Evolutionary conservation across 1,284 basidiomycete genomes (phyloP), one percentile per base, ranked within the genome.

Genomic region (Pholiota adiposa): DNA sequence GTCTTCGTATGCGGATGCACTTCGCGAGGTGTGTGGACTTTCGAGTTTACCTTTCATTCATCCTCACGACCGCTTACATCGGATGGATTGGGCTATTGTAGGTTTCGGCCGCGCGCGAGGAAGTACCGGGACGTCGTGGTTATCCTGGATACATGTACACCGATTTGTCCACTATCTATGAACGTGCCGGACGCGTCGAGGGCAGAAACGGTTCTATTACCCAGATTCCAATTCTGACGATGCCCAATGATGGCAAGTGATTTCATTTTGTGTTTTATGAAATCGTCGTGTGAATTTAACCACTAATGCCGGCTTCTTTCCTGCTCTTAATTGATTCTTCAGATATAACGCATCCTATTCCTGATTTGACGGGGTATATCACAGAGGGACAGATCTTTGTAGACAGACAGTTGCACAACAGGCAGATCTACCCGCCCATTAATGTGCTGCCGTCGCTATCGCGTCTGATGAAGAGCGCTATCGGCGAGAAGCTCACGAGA

Each of bases 131-230:
- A 74, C 95, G 97, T 78, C 94, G 97, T 83, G 97, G 97, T 72
- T 99, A 99, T 85, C 97, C 97, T 50, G 96, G 95, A 77, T 97
- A 97, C 83, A 97, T 97, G 96, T 98, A 98, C 80, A 98, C 96
- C 16, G 96, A 98, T 84, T 84, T 96, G 83, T 94, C 97, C 60
- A 98, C 97, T 23, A 96, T 99, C 73, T 99, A 99, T 79, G 97
- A 99, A 79, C 95, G 97, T 79, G 97, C 97, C 51, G 97, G 97
- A 59, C 96, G 97, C 75, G 97, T 99, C 50, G 81, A 97, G 78
- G 97, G 97, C 63, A 88, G 97, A 63, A 98, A 98, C 78, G 97
- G 97, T 51, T 98, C 96, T 48, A 99, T 99, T 81, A 99, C 97
- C 52, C 97, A 99, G 81, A 98, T 99, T 74, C 97, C 97, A 59